These are phyloP conservation scores for Chloromonas sp. DNA, from an alignment of 163 green algal species.

Conservation along the genomic window DNA sequence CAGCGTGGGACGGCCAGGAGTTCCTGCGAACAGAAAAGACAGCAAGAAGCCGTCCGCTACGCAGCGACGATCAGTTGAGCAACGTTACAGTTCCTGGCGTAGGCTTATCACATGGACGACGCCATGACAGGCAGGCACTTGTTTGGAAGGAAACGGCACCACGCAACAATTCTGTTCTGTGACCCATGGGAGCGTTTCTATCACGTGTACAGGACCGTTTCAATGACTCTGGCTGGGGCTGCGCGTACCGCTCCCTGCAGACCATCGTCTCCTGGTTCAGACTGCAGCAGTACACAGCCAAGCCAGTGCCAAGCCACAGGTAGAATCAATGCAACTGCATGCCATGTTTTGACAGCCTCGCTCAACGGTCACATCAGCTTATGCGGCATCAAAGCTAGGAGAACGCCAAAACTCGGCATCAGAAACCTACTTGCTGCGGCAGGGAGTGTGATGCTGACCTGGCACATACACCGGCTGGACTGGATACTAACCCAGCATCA, in stretches of 20 bases:
- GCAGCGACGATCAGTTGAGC: too few relatives aligned
- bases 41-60: too few relatives aligned
- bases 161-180: neutral
- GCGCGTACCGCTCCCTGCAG: constrained; percentile 91
- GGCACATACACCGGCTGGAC: too few relatives aligned
- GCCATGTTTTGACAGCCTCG: neutral
- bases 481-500: too few relatives aligned
- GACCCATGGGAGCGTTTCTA: neutral
- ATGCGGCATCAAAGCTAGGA: neutral
- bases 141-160: too few relatives aligned
- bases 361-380: neutral
- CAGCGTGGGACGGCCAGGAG: too few relatives aligned
- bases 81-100: too few relatives aligned
- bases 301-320: constrained; percentile 63
- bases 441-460: neutral
- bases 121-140: too few relatives aligned
- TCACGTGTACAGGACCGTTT: constrained; percentile 55
- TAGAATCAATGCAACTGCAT: constrained; percentile 7
- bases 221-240: constrained; percentile 89
- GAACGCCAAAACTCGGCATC: neutral
- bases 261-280: constrained; percentile 89
- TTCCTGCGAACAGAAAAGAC: too few relatives aligned
- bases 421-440: neutral
- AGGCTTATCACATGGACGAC: neutral
- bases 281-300: constrained; percentile 68